Conservation (phyloP, 768 basidiomycete species). For the Paxillus rubicundulus region DNA sequence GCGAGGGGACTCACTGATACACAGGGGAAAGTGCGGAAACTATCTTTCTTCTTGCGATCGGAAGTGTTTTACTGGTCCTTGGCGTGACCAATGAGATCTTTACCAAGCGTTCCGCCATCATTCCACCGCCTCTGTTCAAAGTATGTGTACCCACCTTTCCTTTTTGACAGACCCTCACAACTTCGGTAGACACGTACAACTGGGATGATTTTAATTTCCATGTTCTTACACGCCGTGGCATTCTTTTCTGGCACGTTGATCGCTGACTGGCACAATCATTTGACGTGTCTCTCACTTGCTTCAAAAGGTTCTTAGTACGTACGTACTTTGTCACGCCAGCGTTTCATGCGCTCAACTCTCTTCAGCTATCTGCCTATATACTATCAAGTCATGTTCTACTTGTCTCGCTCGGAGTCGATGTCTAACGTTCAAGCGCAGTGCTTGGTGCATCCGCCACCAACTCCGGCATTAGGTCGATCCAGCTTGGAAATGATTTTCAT, state of each 20-base stretch:
- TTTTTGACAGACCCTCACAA: background rate
- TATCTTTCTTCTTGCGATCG: constrained; percentile 37
- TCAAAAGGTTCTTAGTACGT: constrained; percentile 27
- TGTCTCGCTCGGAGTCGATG: background rate
- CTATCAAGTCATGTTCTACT: constrained; percentile 31
- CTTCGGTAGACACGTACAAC: constrained; percentile 38
- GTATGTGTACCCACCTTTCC: constrained; percentile 8
- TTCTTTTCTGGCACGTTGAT: constrained; percentile 32
- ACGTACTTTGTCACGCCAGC: background rate
- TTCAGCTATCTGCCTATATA: constrained; percentile 39
- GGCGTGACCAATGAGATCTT: constrained; percentile 34
- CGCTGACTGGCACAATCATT: background rate
- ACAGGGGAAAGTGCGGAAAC: constrained; percentile 32
- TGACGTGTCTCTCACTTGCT: background rate
- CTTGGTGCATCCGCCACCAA: constrained; percentile 37
- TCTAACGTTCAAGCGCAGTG: constrained; percentile 13
- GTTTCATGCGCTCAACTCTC: constrained; percentile 4
- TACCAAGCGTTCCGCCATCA: constrained; percentile 35
- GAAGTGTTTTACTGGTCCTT: constrained; percentile 28
- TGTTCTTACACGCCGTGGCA: constrained; percentile 33
- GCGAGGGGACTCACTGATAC: background rate
- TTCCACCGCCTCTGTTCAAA: constrained; percentile 40
- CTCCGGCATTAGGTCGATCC: constrained; percentile 30
- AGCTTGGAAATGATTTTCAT: no score
- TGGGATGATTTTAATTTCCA: constrained; percentile 26